Evolutionary conservation across 2,329 filamentous ascomycete species (phyloP), one percentile per base, ranked within the genome.

Genomic region (Macroventuria anomochaeta): DNA sequence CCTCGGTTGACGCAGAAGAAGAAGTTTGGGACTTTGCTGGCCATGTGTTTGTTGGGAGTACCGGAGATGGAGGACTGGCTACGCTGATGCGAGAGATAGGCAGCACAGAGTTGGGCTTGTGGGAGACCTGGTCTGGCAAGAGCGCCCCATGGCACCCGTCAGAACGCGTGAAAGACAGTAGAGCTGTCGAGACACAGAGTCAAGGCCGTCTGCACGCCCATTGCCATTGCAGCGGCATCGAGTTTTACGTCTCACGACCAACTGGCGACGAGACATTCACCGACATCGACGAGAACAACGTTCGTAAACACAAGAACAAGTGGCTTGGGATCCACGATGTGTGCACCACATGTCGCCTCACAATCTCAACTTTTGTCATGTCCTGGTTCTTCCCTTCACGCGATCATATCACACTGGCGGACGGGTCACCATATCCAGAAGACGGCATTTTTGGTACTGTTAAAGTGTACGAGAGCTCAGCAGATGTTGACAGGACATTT

Each of bases 331-430:
- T 79, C 13, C 71, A 71, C 36, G 61, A 71, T 42, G 59, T 75
- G 8, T 90, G 88, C 69, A 77, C 74, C 5, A 83, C 84, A 2
- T 91, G 88, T 67, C 83, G 87, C 5, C 75, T 85, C 3, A 72
- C 75, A 0, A 80, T 83, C 1, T 86, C 87, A 3, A 86, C 85
- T 58, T 85, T 88, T 50, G 80, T 89, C 39, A 82, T 88, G 61
- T 76, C 81, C 0, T 90, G 87, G 87, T 79, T 84, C 0, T 90
- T 90, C 62, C 74, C 90, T 11, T 52, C 90, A 89, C 64, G 74
- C 89, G 85, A 0, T 77, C 78, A 86, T 0, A 78, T 79, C n/a
- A 69, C 73, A 1, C 76, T 83, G 21, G 55, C 71, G 26, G 57
- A 78, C 40, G 63, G 72, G 12, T 57, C 66, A 17, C 63, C 71